A percentile compares a stretch with the other conserved stretches of the same genome.
Evolutionary conservation across 352 stramenopile genomes (phyloP).

Genomic region (Globisporangium solare): DNA sequence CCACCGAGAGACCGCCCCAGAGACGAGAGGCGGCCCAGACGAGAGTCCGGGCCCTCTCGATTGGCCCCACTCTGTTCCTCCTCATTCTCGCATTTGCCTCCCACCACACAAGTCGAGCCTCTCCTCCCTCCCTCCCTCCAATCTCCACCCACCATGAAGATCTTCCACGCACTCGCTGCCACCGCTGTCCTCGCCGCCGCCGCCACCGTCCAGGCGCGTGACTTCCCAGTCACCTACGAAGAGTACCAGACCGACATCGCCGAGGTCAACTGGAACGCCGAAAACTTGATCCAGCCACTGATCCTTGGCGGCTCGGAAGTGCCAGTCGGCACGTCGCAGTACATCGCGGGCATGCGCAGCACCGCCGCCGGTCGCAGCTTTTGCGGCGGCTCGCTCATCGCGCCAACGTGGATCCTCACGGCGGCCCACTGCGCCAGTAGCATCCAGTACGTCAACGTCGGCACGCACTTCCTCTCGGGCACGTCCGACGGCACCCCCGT

Average conservation of each 20-base stretch:
- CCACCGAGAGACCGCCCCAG: too few relatives aligned
- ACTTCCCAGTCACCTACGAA: neutral
- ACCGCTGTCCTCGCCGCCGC: neutral
- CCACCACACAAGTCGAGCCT: neutral
- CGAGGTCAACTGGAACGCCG: slow-evolving; percentile 11
- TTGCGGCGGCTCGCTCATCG: slow-evolving; percentile 44
- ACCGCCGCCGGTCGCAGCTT: slow-evolving; percentile 11
- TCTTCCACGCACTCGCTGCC: slow-evolving; percentile 3
- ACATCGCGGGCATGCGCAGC: slow-evolving; percentile 17
- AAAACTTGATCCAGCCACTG: slow-evolving; percentile 21
- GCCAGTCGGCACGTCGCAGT: slow-evolving; percentile 32
- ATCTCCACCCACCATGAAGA: slow-evolving; percentile 4
- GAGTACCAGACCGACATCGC: slow-evolving; percentile 2
- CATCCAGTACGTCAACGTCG: slow-evolving; percentile 44
- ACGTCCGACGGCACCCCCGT: slow-evolving; percentile 41
- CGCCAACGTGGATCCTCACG: slow-evolving; percentile 34
- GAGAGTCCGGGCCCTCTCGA: too few relatives aligned
- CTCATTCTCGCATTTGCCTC: slow-evolving; percentile 3
- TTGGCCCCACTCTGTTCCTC: neutral
- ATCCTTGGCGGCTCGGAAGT: slow-evolving; percentile 47
- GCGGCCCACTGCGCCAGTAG: slow-evolving; percentile 35
- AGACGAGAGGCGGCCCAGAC: too few relatives aligned
- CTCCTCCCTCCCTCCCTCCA: neutral
- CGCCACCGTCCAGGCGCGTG: neutral
- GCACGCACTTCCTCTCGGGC: slow-evolving; percentile 51